phyloP scores from a whole-genome alignment of 192 early-diverging fungal species.

The Linnemannia elongata region DNA sequence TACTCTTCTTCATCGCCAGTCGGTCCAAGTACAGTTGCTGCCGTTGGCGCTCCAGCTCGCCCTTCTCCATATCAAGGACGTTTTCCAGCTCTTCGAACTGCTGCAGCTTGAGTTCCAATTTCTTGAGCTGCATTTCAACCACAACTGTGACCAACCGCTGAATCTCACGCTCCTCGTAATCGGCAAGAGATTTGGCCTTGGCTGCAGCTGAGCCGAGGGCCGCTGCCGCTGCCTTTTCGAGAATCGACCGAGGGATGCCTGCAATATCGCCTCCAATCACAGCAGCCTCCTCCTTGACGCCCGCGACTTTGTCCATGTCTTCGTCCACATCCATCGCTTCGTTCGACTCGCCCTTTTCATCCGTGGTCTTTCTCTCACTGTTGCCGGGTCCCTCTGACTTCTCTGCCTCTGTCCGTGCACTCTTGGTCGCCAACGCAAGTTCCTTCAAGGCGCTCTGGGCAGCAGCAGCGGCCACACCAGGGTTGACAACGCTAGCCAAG shows the following conservation, averaged over 20 bases:
- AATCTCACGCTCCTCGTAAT: conserved; percentile 90
- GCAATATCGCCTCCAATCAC: conserved; percentile 15
- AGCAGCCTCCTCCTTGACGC: conserved; percentile 7
- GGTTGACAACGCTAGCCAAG: conserved; percentile 87
- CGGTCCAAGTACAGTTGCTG: conserved; percentile 72
- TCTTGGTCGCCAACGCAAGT: conserved; percentile 59
- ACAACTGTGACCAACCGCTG: conserved; percentile 84
- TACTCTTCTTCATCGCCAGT: conserved; percentile 69
- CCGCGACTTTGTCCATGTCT: conserved; percentile 1
- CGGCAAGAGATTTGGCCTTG: conserved; percentile 86
- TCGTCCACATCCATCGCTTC: conserved; percentile 57
- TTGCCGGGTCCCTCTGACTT: background rate
- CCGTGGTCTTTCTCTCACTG: background rate
- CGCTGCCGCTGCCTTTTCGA: conserved; percentile 86
- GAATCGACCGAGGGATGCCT: conserved; percentile 58
- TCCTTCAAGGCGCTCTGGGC: conserved; percentile 88
- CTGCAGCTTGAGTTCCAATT: conserved; percentile 92
- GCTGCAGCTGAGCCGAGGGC: conserved; percentile 95
- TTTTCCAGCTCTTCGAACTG: conserved; percentile 95
- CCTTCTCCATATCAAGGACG: conserved; percentile 89
- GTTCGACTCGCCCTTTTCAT: background rate
- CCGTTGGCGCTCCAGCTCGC: conserved; percentile 80
- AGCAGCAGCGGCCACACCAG: conserved; percentile 87
- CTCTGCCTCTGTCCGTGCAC: conserved; percentile 34
- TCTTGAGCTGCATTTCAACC: conserved; percentile 89